Conservation (phyloP, 192 early-diverging fungal genomes). For the Backusella westeae region DNA sequence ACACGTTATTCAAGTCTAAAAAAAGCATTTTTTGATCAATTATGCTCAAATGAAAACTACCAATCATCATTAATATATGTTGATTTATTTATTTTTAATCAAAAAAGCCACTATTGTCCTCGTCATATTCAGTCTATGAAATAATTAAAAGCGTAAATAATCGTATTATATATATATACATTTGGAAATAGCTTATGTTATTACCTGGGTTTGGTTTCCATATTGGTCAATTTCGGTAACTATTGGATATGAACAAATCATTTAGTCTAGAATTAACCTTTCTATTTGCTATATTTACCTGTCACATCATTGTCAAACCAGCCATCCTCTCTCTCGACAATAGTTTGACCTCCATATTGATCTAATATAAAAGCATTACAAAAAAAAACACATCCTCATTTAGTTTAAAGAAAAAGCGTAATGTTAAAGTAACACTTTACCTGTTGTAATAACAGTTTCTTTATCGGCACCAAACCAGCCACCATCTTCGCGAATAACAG, state of each 20-base stretch:
- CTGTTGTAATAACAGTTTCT: constrained; percentile 22
- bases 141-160: not conserved
- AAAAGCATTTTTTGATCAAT: not conserved
- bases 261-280: not conserved
- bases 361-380: constrained; percentile 11
- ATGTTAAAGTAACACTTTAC: constrained; percentile 9
- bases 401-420: not conserved
- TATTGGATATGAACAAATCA: not conserved
- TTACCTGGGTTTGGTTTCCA: constrained; percentile 22
- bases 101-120: constrained; percentile 8
- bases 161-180: not conserved
- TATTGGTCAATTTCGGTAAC: constrained; percentile 30
- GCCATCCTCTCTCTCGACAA: constrained; percentile 30
- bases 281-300: constrained; percentile 13
- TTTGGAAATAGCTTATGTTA: not conserved
- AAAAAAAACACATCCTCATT: not conserved
- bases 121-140: constrained; percentile 7
- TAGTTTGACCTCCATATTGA: constrained; percentile 28
- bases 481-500: constrained; percentile 31
- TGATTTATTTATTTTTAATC: constrained; percentile 5
- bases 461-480: constrained; percentile 30
- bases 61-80: not conserved
- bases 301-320: constrained; percentile 27
- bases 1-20: constrained; percentile 1
- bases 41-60: not conserved